Conservation (phyloP, 1,284 basidiomycete genomes). For the Cryptococcus sp. region DNA sequence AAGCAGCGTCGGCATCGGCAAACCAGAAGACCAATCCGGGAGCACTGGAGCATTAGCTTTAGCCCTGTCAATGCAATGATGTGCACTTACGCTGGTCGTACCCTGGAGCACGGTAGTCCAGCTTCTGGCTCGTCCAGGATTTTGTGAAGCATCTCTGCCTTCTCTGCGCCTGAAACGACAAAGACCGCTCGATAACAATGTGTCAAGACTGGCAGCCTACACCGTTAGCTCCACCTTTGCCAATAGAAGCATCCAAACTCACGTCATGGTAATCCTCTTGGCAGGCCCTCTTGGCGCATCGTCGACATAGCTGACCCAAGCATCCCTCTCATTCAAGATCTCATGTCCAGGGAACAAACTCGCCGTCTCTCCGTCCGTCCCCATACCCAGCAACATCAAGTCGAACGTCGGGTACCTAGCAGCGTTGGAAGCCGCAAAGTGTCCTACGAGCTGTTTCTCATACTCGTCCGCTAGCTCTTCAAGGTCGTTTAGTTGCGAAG, state of each 20-base stretch:
- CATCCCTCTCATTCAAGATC: constrained; percentile 74
- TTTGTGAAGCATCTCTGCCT: constrained; percentile 69
- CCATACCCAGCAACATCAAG: constrained; percentile 87
- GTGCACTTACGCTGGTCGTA: constrained; percentile 62
- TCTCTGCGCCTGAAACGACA: constrained; percentile 77
- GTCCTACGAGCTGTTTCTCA: constrained; percentile 83
- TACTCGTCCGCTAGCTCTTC: constrained; percentile 88
- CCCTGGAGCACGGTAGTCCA: constrained; percentile 75
- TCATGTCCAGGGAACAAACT: constrained; percentile 92
- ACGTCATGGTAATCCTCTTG: constrained; percentile 80
- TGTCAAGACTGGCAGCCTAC: constrained; percentile 70
- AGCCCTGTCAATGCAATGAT: background rate
- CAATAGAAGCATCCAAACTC: constrained; percentile 26
- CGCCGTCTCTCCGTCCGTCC: constrained; percentile 93
- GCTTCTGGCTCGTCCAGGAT: constrained; percentile 80
- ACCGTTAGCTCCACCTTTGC: constrained; percentile 11
- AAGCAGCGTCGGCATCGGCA: constrained; percentile 70
- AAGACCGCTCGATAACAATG: constrained; percentile 86
- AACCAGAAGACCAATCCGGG: constrained; percentile 92
- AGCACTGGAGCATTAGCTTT: constrained; percentile 35
- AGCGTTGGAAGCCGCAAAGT: constrained; percentile 84
- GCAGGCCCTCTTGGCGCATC: constrained; percentile 93
- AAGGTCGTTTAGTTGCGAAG: constrained; percentile 59
- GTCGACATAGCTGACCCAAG: constrained; percentile 90
- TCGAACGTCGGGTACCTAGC: constrained; percentile 94